These are phyloP conservation scores for Acrocalymma vagum DNA, from an alignment of 2,329 filamentous ascomycete genomes.

Conservation along the genomic window DNA sequence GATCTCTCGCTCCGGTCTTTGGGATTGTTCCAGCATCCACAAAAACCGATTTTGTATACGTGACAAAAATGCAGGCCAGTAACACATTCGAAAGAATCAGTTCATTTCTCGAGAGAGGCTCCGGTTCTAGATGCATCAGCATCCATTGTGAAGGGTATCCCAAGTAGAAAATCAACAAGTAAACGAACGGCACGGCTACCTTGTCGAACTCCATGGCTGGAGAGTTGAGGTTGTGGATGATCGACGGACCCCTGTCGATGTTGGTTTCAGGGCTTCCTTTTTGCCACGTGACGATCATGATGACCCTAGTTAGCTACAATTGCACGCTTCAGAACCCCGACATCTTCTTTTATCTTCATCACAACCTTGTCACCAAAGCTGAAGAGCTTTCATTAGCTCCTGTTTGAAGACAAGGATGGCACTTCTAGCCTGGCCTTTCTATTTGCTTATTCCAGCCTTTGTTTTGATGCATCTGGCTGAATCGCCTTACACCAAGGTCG, in stretches of 20 bases:
- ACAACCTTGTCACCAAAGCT: neutral
- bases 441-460: conserved; percentile 38
- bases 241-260: too few relatives aligned
- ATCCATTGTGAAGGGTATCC: conserved; percentile 77
- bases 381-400: neutral
- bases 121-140: conserved; percentile 66
- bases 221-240: conserved; percentile 3
- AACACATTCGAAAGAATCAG: conserved; percentile 71
- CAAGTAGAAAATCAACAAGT: conserved; percentile 72
- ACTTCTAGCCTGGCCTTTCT: conserved; percentile 32
- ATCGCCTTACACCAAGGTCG: conserved; percentile 94
- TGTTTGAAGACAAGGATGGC: too few relatives aligned
- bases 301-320: too few relatives aligned
- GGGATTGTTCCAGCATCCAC: conserved; percentile 67
- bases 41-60: conserved; percentile 71
- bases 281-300: too few relatives aligned
- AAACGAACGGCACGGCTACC: conserved; percentile 75
- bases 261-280: too few relatives aligned
- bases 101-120: conserved; percentile 66
- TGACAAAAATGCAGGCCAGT: conserved; percentile 71
- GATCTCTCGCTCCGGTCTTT: conserved; percentile 25
- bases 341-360: conserved; percentile 3
- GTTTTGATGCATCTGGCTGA: conserved; percentile 72
- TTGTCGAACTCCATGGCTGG: conserved; percentile 36
- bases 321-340: too few relatives aligned